Conservation (phyloP, 2,329 filamentous ascomycete genomes). For the Xylariaceae sp. region DNA sequence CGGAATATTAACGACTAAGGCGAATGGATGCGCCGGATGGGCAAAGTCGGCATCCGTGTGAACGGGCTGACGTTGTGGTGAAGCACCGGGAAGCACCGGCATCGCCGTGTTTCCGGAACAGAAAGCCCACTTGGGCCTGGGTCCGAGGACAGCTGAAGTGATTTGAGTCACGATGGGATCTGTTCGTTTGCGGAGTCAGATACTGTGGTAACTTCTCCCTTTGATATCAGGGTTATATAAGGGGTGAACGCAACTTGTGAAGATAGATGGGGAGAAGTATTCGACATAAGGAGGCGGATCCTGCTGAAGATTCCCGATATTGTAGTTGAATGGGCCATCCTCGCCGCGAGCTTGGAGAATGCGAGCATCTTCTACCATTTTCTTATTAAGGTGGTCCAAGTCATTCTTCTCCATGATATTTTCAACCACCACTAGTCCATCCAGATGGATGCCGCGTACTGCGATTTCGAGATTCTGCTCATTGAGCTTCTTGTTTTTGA, state of each 20-base stretch:
- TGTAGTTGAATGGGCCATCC: constrained; percentile 56
- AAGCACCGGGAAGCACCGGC: constrained; percentile 39
- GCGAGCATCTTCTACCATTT: constrained; percentile 55
- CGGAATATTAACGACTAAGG: constrained; percentile 49
- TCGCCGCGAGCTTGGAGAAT: constrained; percentile 46
- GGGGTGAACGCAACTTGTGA: constrained; percentile 40
- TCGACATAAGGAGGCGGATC: constrained; percentile 48
- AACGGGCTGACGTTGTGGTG: constrained; percentile 46
- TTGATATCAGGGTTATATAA: constrained; percentile 14
- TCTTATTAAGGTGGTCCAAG: constrained; percentile 51
- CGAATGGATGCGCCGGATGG: constrained; percentile 50
- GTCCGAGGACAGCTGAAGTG: constrained; percentile 49
- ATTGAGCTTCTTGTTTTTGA: constrained; percentile 34
- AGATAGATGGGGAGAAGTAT: constrained; percentile 46
- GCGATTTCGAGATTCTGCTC: constrained; percentile 51
- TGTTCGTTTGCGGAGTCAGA: constrained; percentile 19
- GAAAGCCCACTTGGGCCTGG: constrained; percentile 51
- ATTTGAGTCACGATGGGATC: constrained; percentile 52
- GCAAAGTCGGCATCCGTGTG: constrained; percentile 56
- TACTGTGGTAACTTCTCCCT: background rate
- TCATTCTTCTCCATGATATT: constrained; percentile 44
- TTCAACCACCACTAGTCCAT: constrained; percentile 53
- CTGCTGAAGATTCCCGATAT: constrained; percentile 57
- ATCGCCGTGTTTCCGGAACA: constrained; percentile 54
- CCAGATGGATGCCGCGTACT: constrained; percentile 44